Evolutionary conservation across 805 yeast genomes (phyloP).

Genomic region (Limtongia smithiae): DNA sequence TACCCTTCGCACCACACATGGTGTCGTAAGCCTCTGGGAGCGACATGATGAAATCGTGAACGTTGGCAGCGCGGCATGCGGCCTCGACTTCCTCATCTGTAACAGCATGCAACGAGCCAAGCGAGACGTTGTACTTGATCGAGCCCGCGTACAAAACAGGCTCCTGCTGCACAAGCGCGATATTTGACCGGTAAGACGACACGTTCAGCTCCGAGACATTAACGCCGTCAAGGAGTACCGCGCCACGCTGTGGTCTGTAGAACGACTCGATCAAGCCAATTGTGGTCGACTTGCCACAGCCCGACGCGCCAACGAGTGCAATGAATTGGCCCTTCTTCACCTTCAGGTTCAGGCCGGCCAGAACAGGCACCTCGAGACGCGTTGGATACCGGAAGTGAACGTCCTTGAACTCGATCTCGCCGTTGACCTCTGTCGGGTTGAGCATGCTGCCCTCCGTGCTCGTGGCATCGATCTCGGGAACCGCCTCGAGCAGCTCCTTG

Average conservation of each 20-base stretch:
- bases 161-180: conserved; percentile 64
- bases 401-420: conserved; percentile 50
- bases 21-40: conserved; percentile 54
- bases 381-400: conserved; percentile 37
- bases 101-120: conserved; percentile 35
- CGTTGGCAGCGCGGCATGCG: conserved; percentile 52
- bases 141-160: conserved; percentile 66
- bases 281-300: conserved; percentile 46
- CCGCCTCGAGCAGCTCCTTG: conserved; percentile 35
- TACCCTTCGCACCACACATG: conserved; percentile 49
- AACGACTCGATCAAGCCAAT: conserved; percentile 52
- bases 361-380: conserved; percentile 33
- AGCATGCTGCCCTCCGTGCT: conserved; percentile 34
- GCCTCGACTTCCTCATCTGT: conserved; percentile 40
- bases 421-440: conserved; percentile 37
- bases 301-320: conserved; percentile 85
- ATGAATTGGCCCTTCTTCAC: conserved; percentile 77
- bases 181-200: conserved; percentile 48
- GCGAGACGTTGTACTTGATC: conserved; percentile 68
- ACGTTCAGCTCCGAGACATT: conserved; percentile 49
- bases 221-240: conserved; percentile 51
- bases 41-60: conserved; percentile 47
- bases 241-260: conserved; percentile 50
- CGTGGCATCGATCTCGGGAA: conserved; percentile 39
- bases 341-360: conserved; percentile 30